Evolutionary conservation across 140 eudicot genomes (phyloP).

Genomic region (Senecio squalidus): DNA sequence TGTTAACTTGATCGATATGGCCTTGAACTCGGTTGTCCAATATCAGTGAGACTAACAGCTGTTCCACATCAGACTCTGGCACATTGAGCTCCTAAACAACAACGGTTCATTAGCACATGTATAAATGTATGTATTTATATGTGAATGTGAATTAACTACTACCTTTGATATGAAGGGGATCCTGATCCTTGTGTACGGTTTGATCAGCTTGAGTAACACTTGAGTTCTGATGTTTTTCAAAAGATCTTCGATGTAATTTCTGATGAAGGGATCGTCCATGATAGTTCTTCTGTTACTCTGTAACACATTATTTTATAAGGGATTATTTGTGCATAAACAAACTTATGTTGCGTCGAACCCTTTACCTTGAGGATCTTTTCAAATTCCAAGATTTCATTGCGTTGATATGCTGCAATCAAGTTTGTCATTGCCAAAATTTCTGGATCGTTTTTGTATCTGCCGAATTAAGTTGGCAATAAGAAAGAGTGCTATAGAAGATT

Average conservation of each 20-base stretch:
- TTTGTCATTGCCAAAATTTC: conserved; percentile 98
- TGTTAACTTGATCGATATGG: conserved; percentile 95
- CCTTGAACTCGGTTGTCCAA: conserved; percentile 90
- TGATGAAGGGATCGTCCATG: conserved; percentile 93
- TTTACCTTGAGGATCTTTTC: conserved; percentile 94
- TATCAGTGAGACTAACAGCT: conserved; percentile 76
- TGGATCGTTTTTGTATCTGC: conserved; percentile 96
- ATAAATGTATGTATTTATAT: too few relatives aligned
- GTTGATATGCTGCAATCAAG: conserved; percentile 94
- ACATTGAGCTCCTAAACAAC: conserved; percentile 82
- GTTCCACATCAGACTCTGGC: conserved; percentile 93
- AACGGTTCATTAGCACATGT: neutral
- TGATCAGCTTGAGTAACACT: conserved; percentile 93
- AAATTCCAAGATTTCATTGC: conserved; percentile 96
- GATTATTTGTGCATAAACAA: neutral
- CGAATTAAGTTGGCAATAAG: conserved; percentile 4
- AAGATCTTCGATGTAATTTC: conserved; percentile 96
- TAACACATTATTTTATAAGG: neutral
- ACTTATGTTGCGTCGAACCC: neutral
- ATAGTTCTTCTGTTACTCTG: conserved; percentile 98
- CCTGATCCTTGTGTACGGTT: conserved; percentile 96
- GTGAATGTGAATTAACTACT: neutral
- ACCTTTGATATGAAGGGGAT: conserved; percentile 97
- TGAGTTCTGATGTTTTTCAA: conserved; percentile 94
- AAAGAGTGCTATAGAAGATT: conserved; percentile 1